These are phyloP conservation scores for Crucihimalaya himalaica DNA, from an alignment of 345 rosid species.

Conservation along the genomic window DNA sequence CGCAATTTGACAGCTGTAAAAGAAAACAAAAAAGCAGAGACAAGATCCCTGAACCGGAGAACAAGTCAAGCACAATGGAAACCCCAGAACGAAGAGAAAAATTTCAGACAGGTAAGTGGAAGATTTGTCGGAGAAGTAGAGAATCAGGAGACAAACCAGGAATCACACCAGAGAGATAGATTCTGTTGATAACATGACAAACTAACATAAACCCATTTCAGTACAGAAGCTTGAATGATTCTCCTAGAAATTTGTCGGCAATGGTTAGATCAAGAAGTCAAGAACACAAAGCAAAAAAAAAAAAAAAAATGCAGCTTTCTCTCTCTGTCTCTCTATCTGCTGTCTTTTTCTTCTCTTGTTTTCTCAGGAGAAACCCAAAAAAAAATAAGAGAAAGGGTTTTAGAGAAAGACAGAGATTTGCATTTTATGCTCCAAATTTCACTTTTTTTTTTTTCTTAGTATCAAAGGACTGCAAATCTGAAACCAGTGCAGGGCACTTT, in stretches of 20 bases:
- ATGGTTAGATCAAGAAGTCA: conserved; percentile 50
- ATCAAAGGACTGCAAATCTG: conserved; percentile 43
- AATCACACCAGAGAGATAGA: conserved; percentile 26
- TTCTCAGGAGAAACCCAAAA: conserved; percentile 34
- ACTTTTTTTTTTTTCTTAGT: conserved; percentile 6
- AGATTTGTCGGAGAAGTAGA: conserved; percentile 38
- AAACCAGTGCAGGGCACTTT: conserved; percentile 48
- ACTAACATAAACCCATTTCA: conserved; percentile 39
- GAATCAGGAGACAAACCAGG: conserved; percentile 41
- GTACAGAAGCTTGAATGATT: conserved; percentile 23
- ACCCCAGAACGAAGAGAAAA: conserved; percentile 16
- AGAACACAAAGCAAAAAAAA: background rate
- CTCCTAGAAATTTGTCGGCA: conserved; percentile 35
- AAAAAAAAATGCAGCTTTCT: conserved; percentile 36
- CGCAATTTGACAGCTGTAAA: conserved; percentile 33
- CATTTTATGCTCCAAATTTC: conserved; percentile 15
- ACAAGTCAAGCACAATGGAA: conserved; percentile 37
- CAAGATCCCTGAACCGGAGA: conserved; percentile 31
- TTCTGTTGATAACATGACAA: conserved; percentile 23
- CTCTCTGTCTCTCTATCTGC: conserved; percentile 18
- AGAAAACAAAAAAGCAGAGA: conserved; percentile 11
- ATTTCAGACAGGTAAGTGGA: conserved; percentile 27
- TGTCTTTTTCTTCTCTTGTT: conserved; percentile 37
- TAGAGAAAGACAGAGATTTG: conserved; percentile 41
- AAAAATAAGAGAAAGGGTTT: conserved; percentile 39